Conservation (phyloP, 2,329 filamentous ascomycete genomes). For the Epichloe sp. region DNA sequence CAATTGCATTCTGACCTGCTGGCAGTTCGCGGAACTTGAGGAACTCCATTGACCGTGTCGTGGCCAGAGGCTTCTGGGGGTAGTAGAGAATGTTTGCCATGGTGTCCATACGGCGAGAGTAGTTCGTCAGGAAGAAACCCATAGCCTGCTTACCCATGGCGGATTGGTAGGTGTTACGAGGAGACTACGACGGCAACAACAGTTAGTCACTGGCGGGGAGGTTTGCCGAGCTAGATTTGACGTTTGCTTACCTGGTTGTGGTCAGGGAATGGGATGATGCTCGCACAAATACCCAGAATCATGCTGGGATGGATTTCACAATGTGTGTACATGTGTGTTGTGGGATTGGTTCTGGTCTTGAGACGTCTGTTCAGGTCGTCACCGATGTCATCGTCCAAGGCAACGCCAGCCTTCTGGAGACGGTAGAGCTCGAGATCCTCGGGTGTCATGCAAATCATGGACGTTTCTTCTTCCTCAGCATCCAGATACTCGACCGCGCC, state of each 20-base stretch:
- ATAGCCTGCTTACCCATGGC: slow-evolving; percentile 99
- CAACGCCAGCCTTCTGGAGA: slow-evolving; percentile 52
- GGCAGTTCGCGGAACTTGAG: slow-evolving; percentile 95
- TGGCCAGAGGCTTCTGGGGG: slow-evolving; percentile 91
- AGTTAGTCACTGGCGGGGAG: not conserved
- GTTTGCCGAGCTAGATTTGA: not conserved
- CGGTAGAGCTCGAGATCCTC: slow-evolving; percentile 79
- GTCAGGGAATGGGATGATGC: slow-evolving; percentile 98
- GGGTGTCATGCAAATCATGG: slow-evolving; percentile 99
- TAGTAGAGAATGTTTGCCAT: slow-evolving; percentile 99
- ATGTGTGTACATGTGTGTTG: slow-evolving; percentile 88
- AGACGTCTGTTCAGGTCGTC: slow-evolving; percentile 72
- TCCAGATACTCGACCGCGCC: slow-evolving; percentile 94
- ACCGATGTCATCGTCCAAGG: slow-evolving; percentile 45
- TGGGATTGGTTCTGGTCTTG: slow-evolving; percentile 75
- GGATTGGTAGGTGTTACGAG: slow-evolving; percentile 97
- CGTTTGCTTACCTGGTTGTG: slow-evolving; percentile 64
- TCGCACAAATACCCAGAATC: slow-evolving; percentile 96
- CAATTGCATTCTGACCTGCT: slow-evolving; percentile 94
- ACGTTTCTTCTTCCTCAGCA: slow-evolving; percentile 94
- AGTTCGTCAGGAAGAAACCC: slow-evolving; percentile 98
- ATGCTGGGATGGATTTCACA: slow-evolving; percentile 99
- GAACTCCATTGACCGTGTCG: slow-evolving; percentile 96
- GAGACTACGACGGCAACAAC: slow-evolving; percentile 50
- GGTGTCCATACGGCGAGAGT: slow-evolving; percentile 93